Conservation (phyloP, 768 basidiomycete genomes). For the Podaxis sp. region DNA sequence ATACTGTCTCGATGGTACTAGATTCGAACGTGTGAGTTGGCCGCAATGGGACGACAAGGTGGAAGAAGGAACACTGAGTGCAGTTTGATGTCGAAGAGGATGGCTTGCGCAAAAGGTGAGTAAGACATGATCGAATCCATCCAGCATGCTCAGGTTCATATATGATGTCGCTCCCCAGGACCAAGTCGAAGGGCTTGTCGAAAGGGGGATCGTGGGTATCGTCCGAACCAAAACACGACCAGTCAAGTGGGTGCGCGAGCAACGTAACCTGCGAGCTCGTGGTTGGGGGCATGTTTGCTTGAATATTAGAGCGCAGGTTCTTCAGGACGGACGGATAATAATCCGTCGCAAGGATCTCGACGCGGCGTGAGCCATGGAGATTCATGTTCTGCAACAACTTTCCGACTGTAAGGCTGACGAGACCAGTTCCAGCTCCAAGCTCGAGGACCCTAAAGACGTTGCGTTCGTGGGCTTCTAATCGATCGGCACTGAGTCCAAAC, state of each 20-base stretch:
- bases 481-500: constrained; percentile 35
- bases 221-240: constrained; percentile 40
- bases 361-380: background rate
- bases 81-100: background rate
- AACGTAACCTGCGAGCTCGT: constrained; percentile 4
- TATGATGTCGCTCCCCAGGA: constrained; percentile 81
- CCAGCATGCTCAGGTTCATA: constrained; percentile 70
- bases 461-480: background rate
- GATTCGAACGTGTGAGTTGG: constrained; percentile 61
- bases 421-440: constrained; percentile 83
- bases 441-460: constrained; percentile 55
- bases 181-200: constrained; percentile 55
- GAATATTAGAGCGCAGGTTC: constrained; percentile 66
- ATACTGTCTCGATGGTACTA: constrained; percentile 53
- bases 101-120: constrained; percentile 41
- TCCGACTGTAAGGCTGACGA: constrained; percentile 62
- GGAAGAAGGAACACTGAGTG: constrained; percentile 41
- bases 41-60: constrained; percentile 77
- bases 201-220: constrained; percentile 21
- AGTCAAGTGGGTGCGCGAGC: constrained; percentile 52
- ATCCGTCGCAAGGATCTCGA: constrained; percentile 66
- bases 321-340: constrained; percentile 71
- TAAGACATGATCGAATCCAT: constrained; percentile 68
- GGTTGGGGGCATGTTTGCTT: constrained; percentile 45
- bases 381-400: constrained; percentile 2